Base-by-base conservation (phyloP, 208 protist species). In the Leishmania tropica region DNA sequence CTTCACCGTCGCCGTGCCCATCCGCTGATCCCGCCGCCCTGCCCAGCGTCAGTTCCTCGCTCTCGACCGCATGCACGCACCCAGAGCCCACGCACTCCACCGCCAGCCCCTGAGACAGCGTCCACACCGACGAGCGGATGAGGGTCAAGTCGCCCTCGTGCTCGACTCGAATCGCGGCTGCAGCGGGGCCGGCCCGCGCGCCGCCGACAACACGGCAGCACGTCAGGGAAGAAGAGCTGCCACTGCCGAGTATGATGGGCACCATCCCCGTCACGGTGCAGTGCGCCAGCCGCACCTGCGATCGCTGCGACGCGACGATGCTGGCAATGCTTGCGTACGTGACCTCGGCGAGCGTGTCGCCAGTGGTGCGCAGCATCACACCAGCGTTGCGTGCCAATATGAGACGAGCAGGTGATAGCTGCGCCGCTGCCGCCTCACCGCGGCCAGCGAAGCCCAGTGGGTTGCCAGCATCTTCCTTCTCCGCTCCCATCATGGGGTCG, bases 101-200 rank as follows among this genome's bases (percentile, higher is more conserved):
- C 31, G 76, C 76, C 31, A 11, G 45, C 76, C 76, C 76, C 17
- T 35, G 45, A 42, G 76, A 81, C 70, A 81, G 70, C 56, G 79
- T 81, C 67, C 76, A 80, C 76, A 80, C 76, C 10, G 76, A 80
- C 3, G 76, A 72, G 60, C 76, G 76, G 24, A 62, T 13, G 7
- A 80, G 64, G n/a, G 42, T 62, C 40, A 72, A 53, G 28, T 31
- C 3, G 17, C 47, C 51, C 0, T 56, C 76, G 64, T 45, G 42
- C 19, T 70, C 80, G 35, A 83, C 75, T 47, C 40, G 24, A 3
- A 76, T 35, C 42, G 74, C 58, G 10, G 80, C 35, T 51, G 73
- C 21, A 31, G 80, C 24, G 15, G 64, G 51, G 31, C 56, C 68
- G 6, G 68, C 71, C 19, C 58, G n/a, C 47, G 40, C 47, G 10